Evolutionary conservation across 2,329 filamentous ascomycete species (phyloP), one percentile per base, ranked within the genome.

Genomic region (Stenocarpella maydis): DNA sequence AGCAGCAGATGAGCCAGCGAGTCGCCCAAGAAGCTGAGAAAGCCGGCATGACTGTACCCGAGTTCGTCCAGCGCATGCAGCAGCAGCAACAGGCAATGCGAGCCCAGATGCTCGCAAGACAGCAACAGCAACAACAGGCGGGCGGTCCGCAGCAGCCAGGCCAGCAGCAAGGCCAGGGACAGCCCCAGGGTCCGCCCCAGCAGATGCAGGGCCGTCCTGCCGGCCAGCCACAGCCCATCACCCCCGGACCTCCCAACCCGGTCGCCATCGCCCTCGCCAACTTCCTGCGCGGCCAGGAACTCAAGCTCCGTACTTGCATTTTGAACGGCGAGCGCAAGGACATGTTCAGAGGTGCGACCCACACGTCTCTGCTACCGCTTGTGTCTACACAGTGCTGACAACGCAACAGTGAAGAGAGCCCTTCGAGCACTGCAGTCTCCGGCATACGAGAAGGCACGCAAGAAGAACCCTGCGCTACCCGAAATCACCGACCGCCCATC

Each of bases 271-370:
- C 95, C 10, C 87, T 99, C 67, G 97, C 96, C 74, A 91, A 93
- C 77, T 99, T 97, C 82, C 83, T 99, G 70, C 90, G 90, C 74
- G 81, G 87, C 69, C 95, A 98, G 82, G 89, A 96, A 70, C 83
- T 99, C 73, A 99, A 99, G 87, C 87, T 88, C 21, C 87, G 96
- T 72, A 98, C 95, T 21, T 95, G 93, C 79, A 97, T 99, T 73
- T 88, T 98, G 73, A 95, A 98, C 74, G 96, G 96, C 76, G 95
- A 98, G 86, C 89, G 96, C 76, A 98, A 97, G 83, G 95, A 99
- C 74, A 97, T 99, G 93, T 98, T 99, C 82, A 92, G 91, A 86
- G 94, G 94, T 95, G 84, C 61, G 65, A 50, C 2, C 8, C 21
- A 10, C 21, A 1, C 14, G 15, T 49, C 5, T 5, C 52, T 34